These are phyloP conservation scores for Sarocladium kiliense DNA, from an alignment of 2,329 filamentous ascomycete species.

Conservation along the genomic window DNA sequence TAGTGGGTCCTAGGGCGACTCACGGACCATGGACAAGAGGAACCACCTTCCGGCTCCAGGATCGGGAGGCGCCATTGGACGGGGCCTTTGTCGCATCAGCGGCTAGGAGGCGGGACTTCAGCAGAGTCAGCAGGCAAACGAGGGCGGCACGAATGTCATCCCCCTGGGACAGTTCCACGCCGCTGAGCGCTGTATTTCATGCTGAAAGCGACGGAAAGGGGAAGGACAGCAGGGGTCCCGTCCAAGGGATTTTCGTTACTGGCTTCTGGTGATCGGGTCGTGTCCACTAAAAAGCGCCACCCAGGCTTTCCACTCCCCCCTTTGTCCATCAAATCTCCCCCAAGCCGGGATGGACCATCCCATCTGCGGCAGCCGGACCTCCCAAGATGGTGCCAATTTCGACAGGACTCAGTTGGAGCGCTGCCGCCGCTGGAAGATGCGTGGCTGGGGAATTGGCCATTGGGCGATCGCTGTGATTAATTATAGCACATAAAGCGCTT, in stretches of 20 bases:
- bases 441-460: neutral
- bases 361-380: neutral
- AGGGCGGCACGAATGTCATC: neutral
- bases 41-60: conserved; percentile 9
- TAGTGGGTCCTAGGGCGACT: neutral
- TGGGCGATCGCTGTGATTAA: neutral
- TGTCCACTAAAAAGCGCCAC: conserved; percentile 4
- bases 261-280: neutral
- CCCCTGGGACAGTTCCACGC: neutral
- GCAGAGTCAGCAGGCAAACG: conserved; percentile 1
- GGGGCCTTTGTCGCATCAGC: conserved; percentile 8
- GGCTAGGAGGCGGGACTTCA: neutral
- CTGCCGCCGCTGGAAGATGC: neutral
- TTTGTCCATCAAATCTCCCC: conserved; percentile 7
- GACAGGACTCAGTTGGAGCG: conserved; percentile 3
- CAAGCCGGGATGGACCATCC: neutral
- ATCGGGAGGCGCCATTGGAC: conserved; percentile 8
- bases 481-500: neutral
- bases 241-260: neutral
- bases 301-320: neutral
- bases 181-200: neutral
- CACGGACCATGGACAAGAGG: conserved; percentile 6
- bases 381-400: neutral
- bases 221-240: neutral
- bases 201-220: neutral